A percentile compares a stretch with the other conserved stretches of the same genome.
phyloP scores from a whole-genome alignment of 768 basidiomycete species.

The Amanita inopinata region DNA sequence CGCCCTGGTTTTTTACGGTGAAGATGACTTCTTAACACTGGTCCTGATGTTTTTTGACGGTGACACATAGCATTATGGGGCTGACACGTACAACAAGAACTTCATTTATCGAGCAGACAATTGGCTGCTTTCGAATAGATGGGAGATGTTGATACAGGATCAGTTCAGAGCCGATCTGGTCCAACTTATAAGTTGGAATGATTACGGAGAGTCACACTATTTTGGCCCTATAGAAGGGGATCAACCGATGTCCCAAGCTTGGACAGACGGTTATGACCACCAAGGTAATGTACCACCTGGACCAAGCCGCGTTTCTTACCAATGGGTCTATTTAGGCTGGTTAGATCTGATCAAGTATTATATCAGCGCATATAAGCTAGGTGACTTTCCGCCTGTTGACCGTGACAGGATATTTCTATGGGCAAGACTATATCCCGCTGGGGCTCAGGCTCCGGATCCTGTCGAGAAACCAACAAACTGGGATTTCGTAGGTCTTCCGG shows the following conservation, averaged over 20 bases:
- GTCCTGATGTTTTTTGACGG: too few relatives aligned
- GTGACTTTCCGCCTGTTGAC: slow-evolving; percentile 35
- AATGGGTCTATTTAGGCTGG: slow-evolving; percentile 34
- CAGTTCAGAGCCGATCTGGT: slow-evolving; percentile 23
- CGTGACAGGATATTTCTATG: slow-evolving; percentile 47
- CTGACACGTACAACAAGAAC: slow-evolving; percentile 45
- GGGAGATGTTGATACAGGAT: slow-evolving; percentile 45
- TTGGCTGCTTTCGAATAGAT: slow-evolving; percentile 44
- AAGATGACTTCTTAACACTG: too few relatives aligned
- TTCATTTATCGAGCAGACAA: slow-evolving; percentile 51
- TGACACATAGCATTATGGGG: slow-evolving; percentile 47
- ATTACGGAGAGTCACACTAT: slow-evolving; percentile 70
- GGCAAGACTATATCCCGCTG: slow-evolving; percentile 42
- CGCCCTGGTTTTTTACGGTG: slow-evolving; percentile 61
- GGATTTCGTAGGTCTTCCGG: slow-evolving; percentile 27
- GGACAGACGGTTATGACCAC: slow-evolving; percentile 51
- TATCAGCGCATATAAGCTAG: slow-evolving; percentile 46
- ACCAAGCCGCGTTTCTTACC: too few relatives aligned
- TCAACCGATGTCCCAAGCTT: slow-evolving; percentile 52
- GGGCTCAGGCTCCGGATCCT: slow-evolving; percentile 28
- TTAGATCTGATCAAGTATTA: slow-evolving; percentile 48
- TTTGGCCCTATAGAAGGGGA: slow-evolving; percentile 53
- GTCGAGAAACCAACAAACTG: slow-evolving; percentile 37
- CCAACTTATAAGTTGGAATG: slow-evolving; percentile 59
- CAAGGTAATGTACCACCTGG: slow-evolving; percentile 17